Conservation (phyloP, 2,329 filamentous ascomycete species). For the Aspergillus oerlinghausenensis region DNA sequence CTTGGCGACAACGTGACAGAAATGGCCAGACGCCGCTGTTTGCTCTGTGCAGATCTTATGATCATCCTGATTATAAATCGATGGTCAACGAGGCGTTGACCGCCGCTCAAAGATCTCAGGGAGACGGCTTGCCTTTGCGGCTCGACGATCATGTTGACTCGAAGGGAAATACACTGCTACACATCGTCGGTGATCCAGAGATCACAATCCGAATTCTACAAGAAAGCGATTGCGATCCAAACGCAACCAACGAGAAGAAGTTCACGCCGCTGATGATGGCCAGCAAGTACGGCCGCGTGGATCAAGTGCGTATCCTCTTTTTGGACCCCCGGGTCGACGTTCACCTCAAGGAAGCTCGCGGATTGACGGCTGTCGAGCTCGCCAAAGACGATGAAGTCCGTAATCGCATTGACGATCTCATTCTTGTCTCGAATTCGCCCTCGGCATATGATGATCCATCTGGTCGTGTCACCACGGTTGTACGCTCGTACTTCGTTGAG, state of each 20-base stretch:
- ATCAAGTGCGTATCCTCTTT: conserved; percentile 86
- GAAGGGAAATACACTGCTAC: conserved; percentile 92
- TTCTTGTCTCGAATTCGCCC: conserved; percentile 67
- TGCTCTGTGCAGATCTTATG: conserved; percentile 90
- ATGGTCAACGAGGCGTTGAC: conserved; percentile 84
- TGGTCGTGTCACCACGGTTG: conserved; percentile 83
- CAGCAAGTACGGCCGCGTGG: conserved; percentile 93
- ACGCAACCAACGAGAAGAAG: conserved; percentile 88
- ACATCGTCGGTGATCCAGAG: conserved; percentile 83
- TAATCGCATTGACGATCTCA: conserved; percentile 92
- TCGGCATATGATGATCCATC: conserved; percentile 56
- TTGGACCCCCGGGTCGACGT: conserved; percentile 83
- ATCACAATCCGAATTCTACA: conserved; percentile 72
- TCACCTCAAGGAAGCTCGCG: conserved; percentile 75
- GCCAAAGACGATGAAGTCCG: conserved; percentile 97
- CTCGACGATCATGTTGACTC: conserved; percentile 87
- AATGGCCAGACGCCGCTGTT: conserved; percentile 98
- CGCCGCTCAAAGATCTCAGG: conserved; percentile 68
- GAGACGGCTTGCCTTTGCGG: conserved; percentile 74
- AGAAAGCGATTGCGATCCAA: conserved; percentile 89
- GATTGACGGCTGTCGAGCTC: conserved; percentile 88
- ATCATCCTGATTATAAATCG: conserved; percentile 75
- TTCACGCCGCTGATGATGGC: conserved; percentile 98
- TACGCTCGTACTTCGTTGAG: conserved; percentile 94
- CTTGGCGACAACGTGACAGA: conserved; percentile 88